Conservation (phyloP, 371 early-diverging fungal species). For the Rhizopus stolonifer region DNA sequence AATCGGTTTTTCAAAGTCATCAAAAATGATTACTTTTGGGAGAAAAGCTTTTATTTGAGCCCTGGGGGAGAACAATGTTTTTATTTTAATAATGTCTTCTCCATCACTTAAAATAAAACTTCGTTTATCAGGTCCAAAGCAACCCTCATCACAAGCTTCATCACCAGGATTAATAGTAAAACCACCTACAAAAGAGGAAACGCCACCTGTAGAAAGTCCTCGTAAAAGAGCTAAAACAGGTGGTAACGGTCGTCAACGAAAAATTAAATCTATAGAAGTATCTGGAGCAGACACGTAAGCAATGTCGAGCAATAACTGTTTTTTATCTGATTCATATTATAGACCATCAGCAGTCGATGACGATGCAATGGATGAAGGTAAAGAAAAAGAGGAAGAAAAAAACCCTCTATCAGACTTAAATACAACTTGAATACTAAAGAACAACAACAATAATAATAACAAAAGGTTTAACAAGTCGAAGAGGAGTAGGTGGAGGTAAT, state of each 20-base stretch:
- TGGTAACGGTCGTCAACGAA: slow-evolving; percentile 12
- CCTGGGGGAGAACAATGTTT: no score
- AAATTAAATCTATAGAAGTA: slow-evolving; percentile 11
- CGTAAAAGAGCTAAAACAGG: slow-evolving; percentile 21
- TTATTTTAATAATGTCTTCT: slow-evolving; percentile 19
- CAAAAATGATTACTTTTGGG: no score
- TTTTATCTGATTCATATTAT: neutral
- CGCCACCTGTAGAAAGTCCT: slow-evolving; percentile 14
- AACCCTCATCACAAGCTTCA: slow-evolving; percentile 14
- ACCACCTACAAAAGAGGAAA: slow-evolving; percentile 9
- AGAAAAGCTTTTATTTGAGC: no score
- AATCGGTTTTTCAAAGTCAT: no score
- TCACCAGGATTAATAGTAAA: slow-evolving; percentile 12
- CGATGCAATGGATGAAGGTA: slow-evolving; percentile 25
- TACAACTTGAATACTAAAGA: neutral
- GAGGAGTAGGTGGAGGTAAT: slow-evolving; percentile 4
- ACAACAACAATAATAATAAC: neutral
- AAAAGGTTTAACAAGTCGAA: neutral
- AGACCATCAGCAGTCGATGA: slow-evolving; percentile 20
- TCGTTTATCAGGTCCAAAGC: slow-evolving; percentile 25
- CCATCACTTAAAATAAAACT: slow-evolving; percentile 39
- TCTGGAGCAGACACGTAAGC: slow-evolving; percentile 24
- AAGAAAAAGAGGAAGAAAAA: no score
- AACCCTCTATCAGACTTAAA: no score
- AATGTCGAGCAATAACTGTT: neutral